Percentiles rank a stretch among this genome's conserved stretches.
These are phyloP conservation scores for Blakeslea trispora DNA, from an alignment of 371 early-diverging fungal species.

Conservation along the genomic window DNA sequence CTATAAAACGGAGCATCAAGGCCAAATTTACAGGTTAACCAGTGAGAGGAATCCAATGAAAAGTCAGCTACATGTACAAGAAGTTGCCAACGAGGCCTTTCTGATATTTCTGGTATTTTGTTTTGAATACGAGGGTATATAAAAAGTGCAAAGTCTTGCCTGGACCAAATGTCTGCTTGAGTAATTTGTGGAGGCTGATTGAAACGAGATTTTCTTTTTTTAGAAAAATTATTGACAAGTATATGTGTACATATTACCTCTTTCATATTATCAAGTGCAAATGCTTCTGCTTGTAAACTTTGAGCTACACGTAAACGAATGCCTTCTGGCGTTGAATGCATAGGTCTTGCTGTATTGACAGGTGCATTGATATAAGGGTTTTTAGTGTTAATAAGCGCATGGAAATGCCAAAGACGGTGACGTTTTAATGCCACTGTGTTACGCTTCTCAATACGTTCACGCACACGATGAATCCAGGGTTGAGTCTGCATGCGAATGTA, in stretches of 20 bases:
- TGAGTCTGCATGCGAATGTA: background rate
- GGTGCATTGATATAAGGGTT: slow-evolving; percentile 11
- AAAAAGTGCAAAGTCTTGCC: slow-evolving; percentile 26
- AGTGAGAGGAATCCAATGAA: slow-evolving; percentile 19
- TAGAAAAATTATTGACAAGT: no score
- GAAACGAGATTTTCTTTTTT: no score
- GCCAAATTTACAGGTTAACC: slow-evolving; percentile 38
- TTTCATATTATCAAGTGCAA: slow-evolving; percentile 6
- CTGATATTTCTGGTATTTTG: slow-evolving; percentile 4
- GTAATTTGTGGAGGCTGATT: slow-evolving; percentile 2
- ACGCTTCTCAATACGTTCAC: slow-evolving; percentile 17
- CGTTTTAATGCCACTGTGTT: slow-evolving; percentile 4
- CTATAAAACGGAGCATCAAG: slow-evolving; percentile 25
- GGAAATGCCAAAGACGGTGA: slow-evolving; percentile 13
- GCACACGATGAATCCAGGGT: slow-evolving; percentile 12
- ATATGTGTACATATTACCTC: slow-evolving; percentile 11
- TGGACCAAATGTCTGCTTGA: slow-evolving; percentile 25
- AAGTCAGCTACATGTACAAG: slow-evolving; percentile 20
- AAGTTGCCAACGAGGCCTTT: slow-evolving; percentile 27
- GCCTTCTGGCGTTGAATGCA: slow-evolving; percentile 5
- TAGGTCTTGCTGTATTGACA: background rate
- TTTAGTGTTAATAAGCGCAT: background rate
- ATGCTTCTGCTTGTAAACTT: slow-evolving; percentile 9
- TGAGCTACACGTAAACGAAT: slow-evolving; percentile 7
- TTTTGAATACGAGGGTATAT: slow-evolving; percentile 26